Evolutionary conservation across 2,329 filamentous ascomycete species (phyloP).

Genomic region (Botryotinia calthae): DNA sequence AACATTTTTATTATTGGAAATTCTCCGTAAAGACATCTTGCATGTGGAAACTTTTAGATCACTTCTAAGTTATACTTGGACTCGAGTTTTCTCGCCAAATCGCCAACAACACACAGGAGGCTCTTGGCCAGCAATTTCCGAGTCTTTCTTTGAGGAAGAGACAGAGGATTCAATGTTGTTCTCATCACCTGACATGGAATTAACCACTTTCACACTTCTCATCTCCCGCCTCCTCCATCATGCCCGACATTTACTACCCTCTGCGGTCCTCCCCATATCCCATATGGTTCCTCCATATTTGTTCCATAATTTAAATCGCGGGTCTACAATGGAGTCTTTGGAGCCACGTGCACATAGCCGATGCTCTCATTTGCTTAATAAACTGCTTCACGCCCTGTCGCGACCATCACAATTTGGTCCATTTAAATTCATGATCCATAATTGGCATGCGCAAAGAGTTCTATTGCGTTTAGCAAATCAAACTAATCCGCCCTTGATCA

Average conservation of each 20-base stretch:
- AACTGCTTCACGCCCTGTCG: slow-evolving; percentile 42
- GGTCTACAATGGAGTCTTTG: slow-evolving; percentile 13
- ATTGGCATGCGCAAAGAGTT: slow-evolving; percentile 57
- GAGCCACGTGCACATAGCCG: slow-evolving; percentile 21
- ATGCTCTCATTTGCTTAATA: slow-evolving; percentile 43
- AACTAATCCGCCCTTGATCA: slow-evolving; percentile 49
- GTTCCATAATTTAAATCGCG: slow-evolving; percentile 15
- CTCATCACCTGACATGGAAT: slow-evolving; percentile 8
- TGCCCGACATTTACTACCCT: slow-evolving; percentile 33
- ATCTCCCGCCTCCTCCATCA: slow-evolving; percentile 32
- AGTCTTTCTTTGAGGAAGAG: slow-evolving; percentile 1
- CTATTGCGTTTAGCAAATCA: slow-evolving; percentile 52
- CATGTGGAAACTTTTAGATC: slow-evolving; percentile 26
- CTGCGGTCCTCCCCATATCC: slow-evolving; percentile 32
- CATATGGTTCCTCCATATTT: slow-evolving; percentile 32
- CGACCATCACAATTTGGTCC: slow-evolving; percentile 40
- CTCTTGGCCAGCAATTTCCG: background rate
- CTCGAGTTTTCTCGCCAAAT: slow-evolving; percentile 14
- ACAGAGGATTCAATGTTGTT: background rate
- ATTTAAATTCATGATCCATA: slow-evolving; percentile 44
- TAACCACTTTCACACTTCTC: slow-evolving; percentile 13
- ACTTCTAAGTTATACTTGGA: slow-evolving; percentile 25
- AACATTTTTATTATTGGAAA: slow-evolving; percentile 32
- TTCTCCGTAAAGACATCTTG: slow-evolving; percentile 29
- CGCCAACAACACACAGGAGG: background rate